A percentile compares a stretch with the other conserved stretches of the same genome.
phyloP scores from a whole-genome alignment of 1,284 basidiomycete species.

The Tremellales sp. region DNA sequence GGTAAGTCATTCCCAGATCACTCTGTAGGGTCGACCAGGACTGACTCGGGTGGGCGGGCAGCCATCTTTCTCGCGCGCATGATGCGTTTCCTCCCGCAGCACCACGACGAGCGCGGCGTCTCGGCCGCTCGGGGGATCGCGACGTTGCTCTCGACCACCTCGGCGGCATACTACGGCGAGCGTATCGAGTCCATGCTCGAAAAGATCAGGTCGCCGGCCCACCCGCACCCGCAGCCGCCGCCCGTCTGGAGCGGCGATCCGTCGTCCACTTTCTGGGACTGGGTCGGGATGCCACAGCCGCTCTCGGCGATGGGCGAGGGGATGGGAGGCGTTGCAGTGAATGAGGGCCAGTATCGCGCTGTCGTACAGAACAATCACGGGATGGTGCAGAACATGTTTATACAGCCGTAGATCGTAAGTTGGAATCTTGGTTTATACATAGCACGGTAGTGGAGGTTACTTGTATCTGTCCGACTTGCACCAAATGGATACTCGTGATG shows the following conservation, averaged over 20 bases:
- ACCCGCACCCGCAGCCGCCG: background rate
- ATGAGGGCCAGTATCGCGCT: no score
- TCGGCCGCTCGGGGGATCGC: background rate
- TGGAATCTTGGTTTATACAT: no score
- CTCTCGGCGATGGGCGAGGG: no score
- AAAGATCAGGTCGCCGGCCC: background rate
- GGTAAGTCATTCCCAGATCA: background rate
- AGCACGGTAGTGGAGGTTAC: no score
- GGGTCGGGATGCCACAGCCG: no score
- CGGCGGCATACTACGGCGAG: conserved; percentile 1
- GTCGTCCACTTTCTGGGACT: background rate
- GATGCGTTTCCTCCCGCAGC: background rate
- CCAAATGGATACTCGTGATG: no score
- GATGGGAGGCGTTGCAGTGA: no score
- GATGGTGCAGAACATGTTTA: no score
- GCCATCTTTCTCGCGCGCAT: background rate
- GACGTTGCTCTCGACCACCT: background rate
- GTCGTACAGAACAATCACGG: no score
- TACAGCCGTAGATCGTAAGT: no score
- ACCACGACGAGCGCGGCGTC: background rate
- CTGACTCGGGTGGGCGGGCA: no score
- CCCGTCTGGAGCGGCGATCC: conserved; percentile 1
- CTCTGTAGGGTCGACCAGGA: background rate
- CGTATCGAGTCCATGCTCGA: background rate
- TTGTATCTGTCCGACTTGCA: no score